Evolutionary conservation across 805 yeast genomes (phyloP).

Genomic region (Ogataea kodamae): DNA sequence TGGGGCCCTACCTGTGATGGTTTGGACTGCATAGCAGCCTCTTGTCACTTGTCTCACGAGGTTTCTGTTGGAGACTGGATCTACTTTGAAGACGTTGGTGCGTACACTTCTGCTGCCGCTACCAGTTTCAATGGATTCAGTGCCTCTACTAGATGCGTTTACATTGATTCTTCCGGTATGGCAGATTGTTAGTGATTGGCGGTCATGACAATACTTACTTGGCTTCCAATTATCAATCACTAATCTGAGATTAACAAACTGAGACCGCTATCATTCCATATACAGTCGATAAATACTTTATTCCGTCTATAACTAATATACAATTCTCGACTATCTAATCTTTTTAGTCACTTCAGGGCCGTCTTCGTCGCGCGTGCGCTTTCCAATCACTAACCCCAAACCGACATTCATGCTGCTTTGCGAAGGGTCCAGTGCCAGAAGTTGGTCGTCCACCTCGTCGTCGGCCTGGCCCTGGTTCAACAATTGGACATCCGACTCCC

Average conservation of each 20-base stretch:
- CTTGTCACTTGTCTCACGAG: constrained; percentile 50
- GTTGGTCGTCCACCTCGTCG: constrained; percentile 25
- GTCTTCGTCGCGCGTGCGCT: constrained; percentile 40
- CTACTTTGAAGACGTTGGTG: constrained; percentile 79
- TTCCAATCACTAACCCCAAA: constrained; percentile 33
- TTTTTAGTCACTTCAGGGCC: constrained; percentile 42
- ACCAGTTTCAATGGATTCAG: constrained; percentile 89
- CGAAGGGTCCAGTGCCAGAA: constrained; percentile 13
- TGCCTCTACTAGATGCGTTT: constrained; percentile 54
- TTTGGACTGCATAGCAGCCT: constrained; percentile 70
- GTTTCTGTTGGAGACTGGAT: constrained; percentile 90
- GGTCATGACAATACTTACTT: too few species aligned
- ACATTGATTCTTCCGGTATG: constrained; percentile 52
- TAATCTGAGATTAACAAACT: too few species aligned
- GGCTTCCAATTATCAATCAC: too few species aligned
- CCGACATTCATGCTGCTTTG: constrained; percentile 30
- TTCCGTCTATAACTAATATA: too few species aligned
- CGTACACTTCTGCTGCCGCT: constrained; percentile 91
- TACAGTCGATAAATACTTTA: too few species aligned
- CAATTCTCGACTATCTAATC: constrained; percentile 17
- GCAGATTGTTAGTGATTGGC: too few species aligned
- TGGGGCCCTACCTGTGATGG: constrained; percentile 99
- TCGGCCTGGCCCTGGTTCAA: constrained; percentile 28
- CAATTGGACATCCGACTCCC: constrained; percentile 18
- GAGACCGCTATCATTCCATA: too few species aligned